phyloP scores from a whole-genome alignment of 345 rosid genomes.

The Linum lewisii region DNA sequence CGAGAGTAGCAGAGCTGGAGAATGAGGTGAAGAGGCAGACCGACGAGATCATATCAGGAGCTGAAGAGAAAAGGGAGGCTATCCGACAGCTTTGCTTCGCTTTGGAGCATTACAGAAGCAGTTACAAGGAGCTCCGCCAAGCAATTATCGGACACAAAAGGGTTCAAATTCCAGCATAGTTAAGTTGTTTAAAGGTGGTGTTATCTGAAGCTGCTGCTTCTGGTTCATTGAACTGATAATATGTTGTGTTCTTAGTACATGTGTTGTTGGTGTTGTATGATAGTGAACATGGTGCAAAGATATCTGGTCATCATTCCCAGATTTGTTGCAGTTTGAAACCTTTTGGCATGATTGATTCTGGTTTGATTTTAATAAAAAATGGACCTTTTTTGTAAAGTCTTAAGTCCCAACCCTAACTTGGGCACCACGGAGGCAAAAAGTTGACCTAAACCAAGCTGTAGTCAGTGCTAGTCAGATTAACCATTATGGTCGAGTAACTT shows the following conservation, averaged over 20 bases:
- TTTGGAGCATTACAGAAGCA: conserved; percentile 49
- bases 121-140: conserved; percentile 36
- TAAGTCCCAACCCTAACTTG: too few relatives aligned
- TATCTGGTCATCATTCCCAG: too few relatives aligned
- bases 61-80: conserved; percentile 22
- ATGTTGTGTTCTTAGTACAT: not conserved
- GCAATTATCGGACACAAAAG: conserved; percentile 30
- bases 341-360: too few relatives aligned
- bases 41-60: not conserved
- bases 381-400: too few relatives aligned
- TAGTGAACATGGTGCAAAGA: not conserved
- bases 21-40: not conserved
- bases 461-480: too few relatives aligned
- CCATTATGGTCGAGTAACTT: too few relatives aligned
- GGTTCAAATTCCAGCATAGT: conserved; percentile 18
- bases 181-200: not conserved
- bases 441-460: too few relatives aligned
- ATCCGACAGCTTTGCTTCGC: conserved; percentile 66
- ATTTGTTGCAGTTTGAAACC: too few relatives aligned
- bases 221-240: not conserved
- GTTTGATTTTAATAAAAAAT: too few relatives aligned
- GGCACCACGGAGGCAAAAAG: too few relatives aligned
- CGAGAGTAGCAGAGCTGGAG: conserved; percentile 29
- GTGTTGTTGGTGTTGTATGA: not conserved
- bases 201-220: not conserved